Evolutionary conservation across 2,329 filamentous ascomycete genomes (phyloP).

Genomic region (Pseudogymnoascus sp.): DNA sequence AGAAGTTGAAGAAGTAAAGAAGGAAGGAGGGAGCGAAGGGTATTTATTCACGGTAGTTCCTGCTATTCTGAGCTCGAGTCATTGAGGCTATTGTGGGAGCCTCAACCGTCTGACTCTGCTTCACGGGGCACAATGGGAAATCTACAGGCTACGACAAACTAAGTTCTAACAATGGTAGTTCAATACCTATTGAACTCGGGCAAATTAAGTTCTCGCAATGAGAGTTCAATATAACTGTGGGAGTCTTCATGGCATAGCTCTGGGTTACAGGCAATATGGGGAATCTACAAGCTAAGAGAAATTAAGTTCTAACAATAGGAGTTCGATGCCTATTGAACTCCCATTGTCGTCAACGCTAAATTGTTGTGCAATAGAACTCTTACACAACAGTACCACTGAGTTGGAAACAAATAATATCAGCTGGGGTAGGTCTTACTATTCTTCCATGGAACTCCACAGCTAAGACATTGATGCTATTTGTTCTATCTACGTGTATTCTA

Average conservation of each 20-base stretch:
- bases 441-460: neutral
- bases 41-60: neutral
- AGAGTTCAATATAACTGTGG: neutral
- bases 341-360: neutral
- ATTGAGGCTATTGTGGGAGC: neutral
- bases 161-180: neutral
- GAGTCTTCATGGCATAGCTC: neutral
- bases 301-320: neutral
- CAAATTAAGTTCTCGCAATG: neutral
- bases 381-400: neutral
- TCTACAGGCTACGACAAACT: neutral
- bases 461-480: slow-evolving; percentile 7
- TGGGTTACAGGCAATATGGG: neutral
- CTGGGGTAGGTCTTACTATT: neutral
- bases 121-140: neutral
- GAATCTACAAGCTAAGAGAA: neutral
- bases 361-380: neutral
- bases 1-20: neutral
- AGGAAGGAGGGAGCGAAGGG: neutral
- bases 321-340: neutral
- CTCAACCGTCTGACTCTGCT: neutral
- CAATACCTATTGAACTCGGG: neutral
- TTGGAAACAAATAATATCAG: neutral
- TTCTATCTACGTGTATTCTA: slow-evolving; percentile 9
- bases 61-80: neutral